Percentiles rank a stretch among this genome's conserved stretches.
These are phyloP conservation scores for Rhamnella rubrinervis DNA, from an alignment of 331 rosid species.

Conservation along the genomic window DNA sequence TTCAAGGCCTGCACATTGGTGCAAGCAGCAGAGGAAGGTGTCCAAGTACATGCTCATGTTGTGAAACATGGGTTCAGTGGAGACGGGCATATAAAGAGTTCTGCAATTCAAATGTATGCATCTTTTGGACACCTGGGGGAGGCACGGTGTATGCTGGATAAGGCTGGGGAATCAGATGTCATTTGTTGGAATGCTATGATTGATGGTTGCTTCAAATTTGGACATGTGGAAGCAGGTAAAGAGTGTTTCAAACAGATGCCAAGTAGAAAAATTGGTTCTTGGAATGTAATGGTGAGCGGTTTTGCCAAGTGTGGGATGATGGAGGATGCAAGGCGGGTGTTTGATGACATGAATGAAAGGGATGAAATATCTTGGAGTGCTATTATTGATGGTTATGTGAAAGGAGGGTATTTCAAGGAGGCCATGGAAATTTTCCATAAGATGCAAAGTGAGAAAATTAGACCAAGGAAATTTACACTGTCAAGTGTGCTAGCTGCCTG, in stretches of 20 bases:
- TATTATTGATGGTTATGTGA: conserved; percentile 40
- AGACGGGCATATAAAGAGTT: conserved; percentile 49
- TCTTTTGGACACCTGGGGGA: conserved; percentile 42
- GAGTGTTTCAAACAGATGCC: conserved; percentile 36
- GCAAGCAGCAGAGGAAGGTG: conserved; percentile 38
- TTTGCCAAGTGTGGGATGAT: conserved; percentile 41
- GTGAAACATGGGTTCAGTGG: conserved; percentile 40
- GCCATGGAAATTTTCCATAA: conserved; percentile 46
- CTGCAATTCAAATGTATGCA: conserved; percentile 62
- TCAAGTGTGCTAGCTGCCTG: conserved; percentile 45
- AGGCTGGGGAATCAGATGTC: conserved; percentile 32
- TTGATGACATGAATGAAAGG: conserved; percentile 36
- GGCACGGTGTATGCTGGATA: conserved; percentile 37
- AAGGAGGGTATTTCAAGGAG: conserved; percentile 41
- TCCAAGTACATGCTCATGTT: conserved; percentile 49
- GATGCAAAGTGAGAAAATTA: conserved; percentile 35
- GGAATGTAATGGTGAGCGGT: conserved; percentile 55
- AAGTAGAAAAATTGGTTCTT: conserved; percentile 35
- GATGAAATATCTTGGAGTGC: conserved; percentile 60
- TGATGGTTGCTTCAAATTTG: conserved; percentile 42
- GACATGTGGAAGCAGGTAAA: conserved; percentile 34
- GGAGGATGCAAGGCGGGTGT: conserved; percentile 34
- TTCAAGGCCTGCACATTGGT: conserved; percentile 47
- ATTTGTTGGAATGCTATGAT: conserved; percentile 52
- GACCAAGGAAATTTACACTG: conserved; percentile 29